Evolutionary conservation across 371 early-diverging fungal genomes (phyloP).

Genomic region (Mortierella sp.): DNA sequence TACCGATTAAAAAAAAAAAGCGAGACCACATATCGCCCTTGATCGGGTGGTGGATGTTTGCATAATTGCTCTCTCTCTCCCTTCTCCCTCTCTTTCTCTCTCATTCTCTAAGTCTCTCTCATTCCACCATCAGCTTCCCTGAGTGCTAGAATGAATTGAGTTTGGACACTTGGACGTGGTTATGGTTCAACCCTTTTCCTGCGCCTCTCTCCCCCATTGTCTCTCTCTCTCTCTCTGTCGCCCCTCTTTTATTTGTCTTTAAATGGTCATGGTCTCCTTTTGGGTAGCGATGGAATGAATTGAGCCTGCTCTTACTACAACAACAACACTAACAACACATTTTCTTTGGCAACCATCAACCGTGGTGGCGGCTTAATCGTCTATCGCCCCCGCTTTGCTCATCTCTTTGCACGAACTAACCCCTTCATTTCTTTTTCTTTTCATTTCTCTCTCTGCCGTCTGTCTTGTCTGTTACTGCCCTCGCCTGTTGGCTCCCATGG

Average conservation of each 20-base stretch:
- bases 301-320: background rate
- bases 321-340: background rate
- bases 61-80: background rate
- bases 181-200: background rate
- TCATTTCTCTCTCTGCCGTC: background rate
- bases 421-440: background rate
- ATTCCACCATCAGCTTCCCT: background rate
- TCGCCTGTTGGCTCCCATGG: background rate
- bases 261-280: background rate
- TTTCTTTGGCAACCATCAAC: background rate
- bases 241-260: background rate
- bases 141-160: background rate
- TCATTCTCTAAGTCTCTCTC: background rate
- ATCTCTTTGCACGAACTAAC: background rate
- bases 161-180: background rate
- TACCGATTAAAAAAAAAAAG: background rate
- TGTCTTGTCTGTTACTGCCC: constrained; percentile 6
- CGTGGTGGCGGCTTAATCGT: background rate
- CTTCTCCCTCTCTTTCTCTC: background rate
- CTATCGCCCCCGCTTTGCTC: constrained; percentile 8
- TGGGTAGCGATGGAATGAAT: background rate
- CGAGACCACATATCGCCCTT: background rate
- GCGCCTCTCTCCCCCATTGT: background rate
- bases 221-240: background rate
- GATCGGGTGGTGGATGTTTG: background rate